phyloP scores from a whole-genome alignment of 108 stramenopile genomes.

The Conticribra guillardii region DNA sequence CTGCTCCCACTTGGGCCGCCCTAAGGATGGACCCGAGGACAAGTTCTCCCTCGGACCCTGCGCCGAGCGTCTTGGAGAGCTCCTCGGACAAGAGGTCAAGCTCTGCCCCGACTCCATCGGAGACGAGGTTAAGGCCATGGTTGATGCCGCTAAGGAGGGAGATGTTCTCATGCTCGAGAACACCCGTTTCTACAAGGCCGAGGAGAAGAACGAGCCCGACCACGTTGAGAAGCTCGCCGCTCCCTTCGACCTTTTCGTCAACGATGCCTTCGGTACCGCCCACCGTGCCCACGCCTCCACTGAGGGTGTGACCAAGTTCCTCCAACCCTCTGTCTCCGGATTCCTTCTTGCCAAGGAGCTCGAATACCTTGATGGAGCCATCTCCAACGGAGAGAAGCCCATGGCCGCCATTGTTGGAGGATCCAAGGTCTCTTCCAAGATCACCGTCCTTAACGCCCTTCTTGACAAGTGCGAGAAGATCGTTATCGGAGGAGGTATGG shows the following conservation, averaged over 20 bases:
- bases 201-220: slow-evolving; percentile 91
- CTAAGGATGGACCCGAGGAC: slow-evolving; percentile 96
- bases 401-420: slow-evolving; percentile 99
- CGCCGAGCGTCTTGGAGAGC: slow-evolving; percentile 93
- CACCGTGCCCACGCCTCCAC: slow-evolving; percentile 99
- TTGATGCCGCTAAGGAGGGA: slow-evolving; percentile 84
- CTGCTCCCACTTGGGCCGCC: slow-evolving; percentile 99
- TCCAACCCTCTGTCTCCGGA: slow-evolving; percentile 89
- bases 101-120: slow-evolving; percentile 98
- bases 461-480: slow-evolving; percentile 99
- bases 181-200: slow-evolving; percentile 99
- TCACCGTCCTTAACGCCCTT: slow-evolving; percentile 98
- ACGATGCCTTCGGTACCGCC: slow-evolving; percentile 99
- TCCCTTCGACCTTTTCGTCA: slow-evolving; percentile 95
- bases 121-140: slow-evolving; percentile 87
- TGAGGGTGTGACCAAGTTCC: slow-evolving; percentile 98
- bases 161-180: slow-evolving; percentile 99
- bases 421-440: slow-evolving; percentile 99
- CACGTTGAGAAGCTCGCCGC: slow-evolving; percentile 93
- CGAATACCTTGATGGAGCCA: slow-evolving; percentile 98
- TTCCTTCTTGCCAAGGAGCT: slow-evolving; percentile 99
- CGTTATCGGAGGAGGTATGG: slow-evolving; percentile 99
- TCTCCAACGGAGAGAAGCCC: slow-evolving; percentile 94
- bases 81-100: slow-evolving; percentile 91
- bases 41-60: slow-evolving; percentile 98